phyloP scores from a whole-genome alignment of 106 monocot genomes.

The Xerophyta viscosa region DNA sequence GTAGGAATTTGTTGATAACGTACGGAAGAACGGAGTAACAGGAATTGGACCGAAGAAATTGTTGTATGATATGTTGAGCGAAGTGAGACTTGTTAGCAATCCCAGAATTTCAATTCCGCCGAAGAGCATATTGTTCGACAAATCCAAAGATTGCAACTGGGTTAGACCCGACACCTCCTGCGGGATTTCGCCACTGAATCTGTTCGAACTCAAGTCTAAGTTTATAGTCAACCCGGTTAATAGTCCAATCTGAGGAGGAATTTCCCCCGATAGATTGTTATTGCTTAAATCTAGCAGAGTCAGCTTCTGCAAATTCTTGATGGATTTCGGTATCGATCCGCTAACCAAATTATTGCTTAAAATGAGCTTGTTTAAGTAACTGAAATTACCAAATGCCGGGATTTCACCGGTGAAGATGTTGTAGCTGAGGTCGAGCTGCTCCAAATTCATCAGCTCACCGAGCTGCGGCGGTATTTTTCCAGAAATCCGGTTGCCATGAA shows the following conservation, averaged over 20 bases:
- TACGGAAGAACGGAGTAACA: conserved; percentile 54
- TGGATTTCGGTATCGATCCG: conserved; percentile 41
- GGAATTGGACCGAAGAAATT: conserved; percentile 76
- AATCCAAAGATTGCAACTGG: conserved; percentile 51
- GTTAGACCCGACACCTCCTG: conserved; percentile 37
- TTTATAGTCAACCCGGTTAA: conserved; percentile 51
- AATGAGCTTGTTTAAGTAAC: conserved; percentile 65
- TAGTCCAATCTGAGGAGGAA: conserved; percentile 54
- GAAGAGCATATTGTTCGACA: conserved; percentile 45
- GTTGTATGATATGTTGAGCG: conserved; percentile 60
- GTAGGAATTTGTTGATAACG: conserved; percentile 37
- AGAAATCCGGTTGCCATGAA: conserved; percentile 50
- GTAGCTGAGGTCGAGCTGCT: conserved; percentile 79
- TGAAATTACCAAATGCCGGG: conserved; percentile 66
- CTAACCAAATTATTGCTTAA: conserved; percentile 44
- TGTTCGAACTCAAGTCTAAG: conserved; percentile 47
- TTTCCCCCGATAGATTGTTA: conserved; percentile 41
- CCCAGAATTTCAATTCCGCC: conserved; percentile 44
- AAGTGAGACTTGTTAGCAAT: conserved; percentile 48
- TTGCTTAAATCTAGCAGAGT: conserved; percentile 57
- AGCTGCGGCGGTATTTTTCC: conserved; percentile 65
- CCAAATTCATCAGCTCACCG: conserved; percentile 63
- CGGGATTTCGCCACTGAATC: conserved; percentile 41
- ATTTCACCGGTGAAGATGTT: conserved; percentile 71
- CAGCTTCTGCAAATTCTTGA: conserved; percentile 56